Evolutionary conservation across 108 stramenopile species (phyloP), one percentile per base, ranked within the genome.

Genomic region (Phaeodactylum tricornutum): DNA sequence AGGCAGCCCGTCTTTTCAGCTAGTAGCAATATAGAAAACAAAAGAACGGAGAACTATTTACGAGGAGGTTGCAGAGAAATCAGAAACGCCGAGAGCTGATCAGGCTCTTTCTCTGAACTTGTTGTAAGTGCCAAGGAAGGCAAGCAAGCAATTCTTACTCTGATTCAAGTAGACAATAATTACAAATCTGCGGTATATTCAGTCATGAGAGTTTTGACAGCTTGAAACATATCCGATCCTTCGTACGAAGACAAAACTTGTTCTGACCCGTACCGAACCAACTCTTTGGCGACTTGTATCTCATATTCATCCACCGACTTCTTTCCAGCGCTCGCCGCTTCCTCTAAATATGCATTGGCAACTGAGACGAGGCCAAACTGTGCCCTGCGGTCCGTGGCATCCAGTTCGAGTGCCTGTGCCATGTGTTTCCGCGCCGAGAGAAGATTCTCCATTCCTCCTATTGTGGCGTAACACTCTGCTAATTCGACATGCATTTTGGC

Each of bases 391-490:
- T 81, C 72, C 25, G 60, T 53, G 4, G 67, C 43, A 69, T 80
- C 74, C 47, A 90, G 55, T 51, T 82, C 75, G 27, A 90, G 50
- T 22, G 74, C 71, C 60, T 83, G 83, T 29, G 79, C 76, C 65
- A 85, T 63, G 53, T 90, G 87, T 40, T 79, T 84, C 33, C 87
- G 53, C n/a, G 83, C 87, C 59, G 71, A 47, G 7, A 59, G 38
- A 22, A 67, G 50, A 43, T 85, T 66, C 7, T 71, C 72, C 31
- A 84, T 21, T 1, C 79, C 79, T 19, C 83, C 87, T 7, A 69
- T 31, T 1, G 87, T 85, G 12, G 71, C 65, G 50, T 80, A 90
- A 14, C 71, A 74, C 57, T 90, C 87, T 2, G 76, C 87, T 30
- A 85, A 47, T 43, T 64, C 66, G 7, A 47, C 31, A 47, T 90